Conservation (phyloP, 23 red algal species). For the Gracilaria gracilis region DNA sequence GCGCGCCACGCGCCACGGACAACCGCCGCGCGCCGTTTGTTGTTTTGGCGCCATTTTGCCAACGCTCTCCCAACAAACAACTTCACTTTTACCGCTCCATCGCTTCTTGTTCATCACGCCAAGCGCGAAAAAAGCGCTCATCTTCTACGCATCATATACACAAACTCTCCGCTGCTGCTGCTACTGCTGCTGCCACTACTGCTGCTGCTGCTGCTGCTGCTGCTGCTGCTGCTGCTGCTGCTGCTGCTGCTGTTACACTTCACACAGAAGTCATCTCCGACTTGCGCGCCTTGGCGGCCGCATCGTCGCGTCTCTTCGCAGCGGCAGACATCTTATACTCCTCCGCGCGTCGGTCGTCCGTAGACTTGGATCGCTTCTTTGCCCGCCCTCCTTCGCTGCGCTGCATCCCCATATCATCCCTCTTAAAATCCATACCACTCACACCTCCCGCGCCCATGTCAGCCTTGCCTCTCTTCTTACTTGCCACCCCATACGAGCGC, state of each 20-base stretch:
- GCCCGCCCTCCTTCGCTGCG: constrained; percentile 13
- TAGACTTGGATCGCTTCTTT: constrained; percentile 19
- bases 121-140: not conserved
- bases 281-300: constrained; percentile 15
- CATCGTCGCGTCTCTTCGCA: constrained; percentile 20
- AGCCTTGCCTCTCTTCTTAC: constrained; percentile 4
- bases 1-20: not conserved
- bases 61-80: not conserved
- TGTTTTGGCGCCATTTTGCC: constrained; percentile 11
- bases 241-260: too few species aligned
- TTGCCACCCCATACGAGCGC: not conserved
- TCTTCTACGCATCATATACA: not conserved
- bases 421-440: constrained; percentile 16
- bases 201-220: too few species aligned
- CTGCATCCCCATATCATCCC: not conserved
- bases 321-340: constrained; percentile 17
- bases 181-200: too few species aligned
- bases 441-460: not conserved
- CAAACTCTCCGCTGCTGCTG: not conserved
- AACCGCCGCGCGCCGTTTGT: constrained; percentile 1
- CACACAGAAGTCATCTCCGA: constrained; percentile 34
- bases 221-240: too few species aligned
- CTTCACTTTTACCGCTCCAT: not conserved
- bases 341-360: not conserved
- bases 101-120: not conserved